phyloP scores from a whole-genome alignment of 1,139 yeast species.

The Lodderomyces oxycetoniae region DNA sequence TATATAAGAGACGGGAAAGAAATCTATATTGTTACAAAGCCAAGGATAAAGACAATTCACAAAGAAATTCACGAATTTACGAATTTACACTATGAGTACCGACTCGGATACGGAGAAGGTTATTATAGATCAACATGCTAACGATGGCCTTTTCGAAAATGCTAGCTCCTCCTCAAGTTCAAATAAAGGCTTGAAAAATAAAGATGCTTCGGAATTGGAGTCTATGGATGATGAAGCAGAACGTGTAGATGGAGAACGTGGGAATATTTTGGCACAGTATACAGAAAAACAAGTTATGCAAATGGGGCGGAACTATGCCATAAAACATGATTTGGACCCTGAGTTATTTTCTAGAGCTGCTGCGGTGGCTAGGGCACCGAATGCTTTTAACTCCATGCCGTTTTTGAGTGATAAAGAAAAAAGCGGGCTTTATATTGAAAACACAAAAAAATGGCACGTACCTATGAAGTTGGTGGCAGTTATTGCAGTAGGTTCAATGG shows the following conservation, averaged over 20 bases:
- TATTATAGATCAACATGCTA: constrained; percentile 2
- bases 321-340: constrained; percentile 54
- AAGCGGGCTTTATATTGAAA: constrained; percentile 46
- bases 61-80: no score
- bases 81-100: no score
- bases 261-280: constrained; percentile 61
- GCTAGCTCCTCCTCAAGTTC: constrained; percentile 20
- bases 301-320: constrained; percentile 70
- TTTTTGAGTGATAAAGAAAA: constrained; percentile 59
- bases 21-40: background rate
- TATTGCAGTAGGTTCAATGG: constrained; percentile 73
- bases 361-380: constrained; percentile 66
- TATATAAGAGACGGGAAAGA: background rate
- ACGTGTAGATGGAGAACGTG: constrained; percentile 29
- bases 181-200: constrained; percentile 19
- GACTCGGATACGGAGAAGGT: no score
- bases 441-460: constrained; percentile 62
- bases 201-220: background rate
- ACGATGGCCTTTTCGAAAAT: constrained; percentile 21
- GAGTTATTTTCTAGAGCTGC: constrained; percentile 73
- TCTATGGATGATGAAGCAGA: constrained; percentile 23
- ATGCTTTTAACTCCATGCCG: constrained; percentile 53
- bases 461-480: constrained; percentile 59
- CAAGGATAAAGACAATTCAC: no score
- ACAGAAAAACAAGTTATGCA: constrained; percentile 60